These are phyloP conservation scores for Tagetes patula DNA, from an alignment of 129 eudicot genomes.

Conservation along the genomic window DNA sequence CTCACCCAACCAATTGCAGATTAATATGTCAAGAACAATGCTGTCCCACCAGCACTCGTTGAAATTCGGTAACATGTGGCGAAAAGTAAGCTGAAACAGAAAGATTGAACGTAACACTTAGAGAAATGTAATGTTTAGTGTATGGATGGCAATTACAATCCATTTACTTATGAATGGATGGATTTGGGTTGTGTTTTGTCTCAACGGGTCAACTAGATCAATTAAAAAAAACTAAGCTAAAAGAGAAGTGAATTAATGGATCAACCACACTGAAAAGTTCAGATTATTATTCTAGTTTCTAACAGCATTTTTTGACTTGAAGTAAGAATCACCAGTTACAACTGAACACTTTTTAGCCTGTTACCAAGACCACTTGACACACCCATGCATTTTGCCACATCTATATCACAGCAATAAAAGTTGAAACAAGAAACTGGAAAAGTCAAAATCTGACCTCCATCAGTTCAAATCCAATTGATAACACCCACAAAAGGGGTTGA, in stretches of 20 bases:
- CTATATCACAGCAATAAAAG: conserved; percentile 9
- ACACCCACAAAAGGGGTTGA: conserved; percentile 96
- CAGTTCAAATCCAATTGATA: conserved; percentile 91
- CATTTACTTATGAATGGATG: not conserved
- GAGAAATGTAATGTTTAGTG: not conserved
- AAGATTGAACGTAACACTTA: conserved; percentile 1
- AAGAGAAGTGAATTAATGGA: not conserved
- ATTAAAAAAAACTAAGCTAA: not conserved
- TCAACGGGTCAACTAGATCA: not conserved
- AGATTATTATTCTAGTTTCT: not conserved
- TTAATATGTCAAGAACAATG: conserved; percentile 85
- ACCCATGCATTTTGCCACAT: conserved; percentile 2
- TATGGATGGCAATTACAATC: not conserved
- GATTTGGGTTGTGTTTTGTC: not conserved
- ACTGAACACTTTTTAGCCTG: not conserved
- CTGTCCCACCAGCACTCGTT: conserved; percentile 99
- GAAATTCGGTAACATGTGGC: conserved; percentile 97
- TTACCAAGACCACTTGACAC: not conserved
- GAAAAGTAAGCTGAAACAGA: conserved; percentile 78
- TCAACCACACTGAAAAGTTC: not conserved
- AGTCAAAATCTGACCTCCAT: conserved; percentile 71
- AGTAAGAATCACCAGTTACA: not conserved
- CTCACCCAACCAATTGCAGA: conserved; percentile 99
- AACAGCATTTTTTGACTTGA: not conserved
- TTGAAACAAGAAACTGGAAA: conserved; percentile 3